Base-by-base conservation (phyloP, 2,329 filamentous ascomycete genomes). In the Cordyceps pruinosa region DNA sequence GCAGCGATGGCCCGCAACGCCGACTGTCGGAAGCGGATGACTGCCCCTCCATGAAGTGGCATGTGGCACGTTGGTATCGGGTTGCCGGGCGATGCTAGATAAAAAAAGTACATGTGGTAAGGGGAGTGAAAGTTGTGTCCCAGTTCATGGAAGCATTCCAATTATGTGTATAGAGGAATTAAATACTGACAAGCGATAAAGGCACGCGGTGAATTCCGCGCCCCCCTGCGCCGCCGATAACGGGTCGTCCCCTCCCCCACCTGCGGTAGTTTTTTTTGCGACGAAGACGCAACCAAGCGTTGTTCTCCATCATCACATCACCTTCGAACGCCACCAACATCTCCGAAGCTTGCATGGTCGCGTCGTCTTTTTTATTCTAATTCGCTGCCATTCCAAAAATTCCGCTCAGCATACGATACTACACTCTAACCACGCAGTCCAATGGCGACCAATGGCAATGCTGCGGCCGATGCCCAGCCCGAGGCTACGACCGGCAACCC, bases 361-460 rank as follows among this genome's bases (percentile, higher is more conserved):
- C n/a, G n/a, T n/a, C n/a, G n/a, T n/a, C n/a, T n/a, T n/a, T n/a
- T n/a, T n/a, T n/a, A n/a, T n/a, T n/a, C n/a, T n/a, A 3, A 25
- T 42, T 42, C 19, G 7, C 9, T 28, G 4, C 17, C 25, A 6
- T 19, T 47, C 9, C 39, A 23, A 9, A 23, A 17, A 23, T 42
- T 7, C 39, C 8, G 4, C 8, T 21, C 9, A 17, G 9, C 5
- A 42, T 15, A 25, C 21, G 19, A 25, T 7, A 25, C 17, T 28
- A 28, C 15, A n/a, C 19, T 10, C 30, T 6, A 10, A 25, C 30
- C 47, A 26, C 25, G 50, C 55, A 45, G 57, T 55, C 70, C 47
- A 58, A 79, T 78, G 75, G 70, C 74, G 50, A 70, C 70, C 63
- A 75, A 74, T 65, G 71, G 69, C 60, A 67, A 66, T 58, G 61